phyloP scores from a whole-genome alignment of 2,329 filamentous ascomycete genomes.

The Myriosclerotinia duriaeana region DNA sequence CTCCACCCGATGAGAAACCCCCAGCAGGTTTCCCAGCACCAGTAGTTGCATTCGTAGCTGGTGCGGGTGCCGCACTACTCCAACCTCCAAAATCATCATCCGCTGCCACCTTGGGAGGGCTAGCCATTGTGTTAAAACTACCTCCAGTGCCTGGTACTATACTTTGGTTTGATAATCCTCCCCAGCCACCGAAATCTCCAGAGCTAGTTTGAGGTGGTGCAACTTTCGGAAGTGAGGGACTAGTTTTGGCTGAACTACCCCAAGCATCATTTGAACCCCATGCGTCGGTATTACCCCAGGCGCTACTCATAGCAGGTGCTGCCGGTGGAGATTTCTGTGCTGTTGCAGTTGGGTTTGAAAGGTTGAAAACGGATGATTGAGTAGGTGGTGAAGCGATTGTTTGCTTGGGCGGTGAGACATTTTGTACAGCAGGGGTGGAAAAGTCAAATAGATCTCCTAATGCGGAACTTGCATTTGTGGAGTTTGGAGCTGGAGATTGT shows the following conservation, averaged over 20 bases:
- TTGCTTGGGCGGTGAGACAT: conserved; percentile 46
- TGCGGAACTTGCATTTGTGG: conserved; percentile 47
- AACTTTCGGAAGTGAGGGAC: conserved; percentile 51
- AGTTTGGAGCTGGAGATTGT: conserved; percentile 44
- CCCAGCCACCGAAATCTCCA: conserved; percentile 57
- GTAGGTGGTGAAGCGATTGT: conserved; percentile 41
- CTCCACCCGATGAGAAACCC: conserved; percentile 50
- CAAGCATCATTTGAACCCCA: conserved; percentile 86
- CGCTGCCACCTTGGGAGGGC: conserved; percentile 68
- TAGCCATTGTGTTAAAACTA: conserved; percentile 53
- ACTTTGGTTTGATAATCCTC: conserved; percentile 56
- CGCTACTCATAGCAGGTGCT: conserved; percentile 40
- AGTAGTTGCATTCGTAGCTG: conserved; percentile 56
- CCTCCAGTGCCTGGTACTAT: conserved; percentile 63
- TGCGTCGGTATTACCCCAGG: conserved; percentile 59
- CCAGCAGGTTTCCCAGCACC: conserved; percentile 47
- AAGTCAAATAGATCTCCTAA: conserved; percentile 84
- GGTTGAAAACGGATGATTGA: conserved; percentile 74
- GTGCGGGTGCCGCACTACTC: conserved; percentile 68
- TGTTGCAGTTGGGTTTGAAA: conserved; percentile 56
- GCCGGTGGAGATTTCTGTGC: conserved; percentile 46
- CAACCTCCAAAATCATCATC: conserved; percentile 97
- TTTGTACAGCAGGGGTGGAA: conserved; percentile 50
- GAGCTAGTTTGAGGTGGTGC: conserved; percentile 46
- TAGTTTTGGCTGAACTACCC: conserved; percentile 56